Base-by-base conservation (phyloP, 2,329 filamentous ascomycete species). In the Ustilaginoidea virens region DNA sequence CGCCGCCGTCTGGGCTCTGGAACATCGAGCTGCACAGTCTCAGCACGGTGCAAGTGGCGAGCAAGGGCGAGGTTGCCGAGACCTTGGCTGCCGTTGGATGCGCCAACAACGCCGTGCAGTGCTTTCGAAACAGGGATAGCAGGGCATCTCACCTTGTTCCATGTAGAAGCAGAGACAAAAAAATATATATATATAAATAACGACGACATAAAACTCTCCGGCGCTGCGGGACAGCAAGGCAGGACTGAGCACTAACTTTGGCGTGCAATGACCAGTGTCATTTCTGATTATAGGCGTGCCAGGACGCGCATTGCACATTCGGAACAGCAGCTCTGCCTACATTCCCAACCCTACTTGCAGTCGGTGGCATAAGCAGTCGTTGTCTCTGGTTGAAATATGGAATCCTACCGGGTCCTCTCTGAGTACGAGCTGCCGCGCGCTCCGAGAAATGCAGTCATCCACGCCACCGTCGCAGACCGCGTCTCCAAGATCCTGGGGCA, bases 241-340 rank as follows among this genome's bases (percentile, higher is more conserved):
- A n/a, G n/a, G n/a, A n/a, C n/a, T n/a, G n/a, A n/a, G n/a, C n/a
- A n/a, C n/a, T n/a, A n/a, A n/a, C n/a, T n/a, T n/a, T n/a, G n/a
- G n/a, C n/a, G n/a, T n/a, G n/a, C n/a, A n/a, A n/a, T 5, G 12
- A 7, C n/a, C 25, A 69, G 66, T 73, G 1, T 57, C 63, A 0
- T 72, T 72, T 28, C 68, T 73, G 39, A 54, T 73, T 1, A 43
- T 69, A 3, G 68, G 66, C n/a, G 72, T 73, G 67, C 46, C 72
- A 1, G 56, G 58, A 25, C 54, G 56, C 16, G 58, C 56, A 0
- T 50, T 69, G 14, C 62, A 68, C 29, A 60, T 69, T 14, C 49
- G 51, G 5, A 46, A 60, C 25, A 67, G 53, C 27, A 55, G 51
- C 32, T 72, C 64, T 35, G 63, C 63, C 2, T 60, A 61, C 43